Evolutionary conservation across 805 yeast species (phyloP).

Genomic region (Clavispora vitiphila): DNA sequence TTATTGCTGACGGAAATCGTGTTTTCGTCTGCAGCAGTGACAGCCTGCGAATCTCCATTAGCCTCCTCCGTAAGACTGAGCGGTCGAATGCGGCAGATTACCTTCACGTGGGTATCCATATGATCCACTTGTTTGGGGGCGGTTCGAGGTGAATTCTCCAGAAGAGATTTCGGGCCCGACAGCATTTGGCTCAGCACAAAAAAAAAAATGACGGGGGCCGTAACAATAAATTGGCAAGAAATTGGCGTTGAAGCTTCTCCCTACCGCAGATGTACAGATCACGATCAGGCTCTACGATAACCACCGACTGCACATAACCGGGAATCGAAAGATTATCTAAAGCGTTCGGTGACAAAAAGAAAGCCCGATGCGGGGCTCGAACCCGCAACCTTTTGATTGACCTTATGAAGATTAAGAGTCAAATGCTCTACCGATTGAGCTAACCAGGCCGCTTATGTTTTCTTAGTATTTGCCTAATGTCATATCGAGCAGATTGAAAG

Average conservation of each 20-base stretch:
- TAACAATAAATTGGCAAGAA: too few relatives aligned
- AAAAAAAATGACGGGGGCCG: not conserved
- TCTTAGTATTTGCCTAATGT: too few relatives aligned
- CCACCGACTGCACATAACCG: not conserved
- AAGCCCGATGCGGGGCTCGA: slow-evolving; percentile 14
- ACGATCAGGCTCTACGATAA: not conserved
- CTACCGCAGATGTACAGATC: not conserved
- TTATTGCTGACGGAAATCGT: slow-evolving; percentile 25
- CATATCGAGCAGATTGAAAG: too few relatives aligned
- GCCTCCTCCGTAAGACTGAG: slow-evolving; percentile 30
- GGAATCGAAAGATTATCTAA: too few relatives aligned
- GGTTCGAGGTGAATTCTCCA: not conserved
- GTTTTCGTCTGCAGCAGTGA: slow-evolving; percentile 17
- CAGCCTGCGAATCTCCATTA: slow-evolving; percentile 15
- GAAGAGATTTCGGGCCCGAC: not conserved
- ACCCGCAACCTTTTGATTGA: slow-evolving; percentile 14
- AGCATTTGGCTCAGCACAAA: not conserved
- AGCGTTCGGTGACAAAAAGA: slow-evolving; percentile 3
- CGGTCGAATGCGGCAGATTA: slow-evolving; percentile 71
- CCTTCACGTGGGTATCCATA: slow-evolving; percentile 45
- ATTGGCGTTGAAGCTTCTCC: not conserved
- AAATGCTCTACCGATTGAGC: slow-evolving; percentile 14
- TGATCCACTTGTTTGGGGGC: not conserved
- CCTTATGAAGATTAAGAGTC: slow-evolving; percentile 11
- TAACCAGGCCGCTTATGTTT: slow-evolving; percentile 10